Conservation (phyloP, 805 yeast genomes). For the Cyberlindnera japonica region DNA sequence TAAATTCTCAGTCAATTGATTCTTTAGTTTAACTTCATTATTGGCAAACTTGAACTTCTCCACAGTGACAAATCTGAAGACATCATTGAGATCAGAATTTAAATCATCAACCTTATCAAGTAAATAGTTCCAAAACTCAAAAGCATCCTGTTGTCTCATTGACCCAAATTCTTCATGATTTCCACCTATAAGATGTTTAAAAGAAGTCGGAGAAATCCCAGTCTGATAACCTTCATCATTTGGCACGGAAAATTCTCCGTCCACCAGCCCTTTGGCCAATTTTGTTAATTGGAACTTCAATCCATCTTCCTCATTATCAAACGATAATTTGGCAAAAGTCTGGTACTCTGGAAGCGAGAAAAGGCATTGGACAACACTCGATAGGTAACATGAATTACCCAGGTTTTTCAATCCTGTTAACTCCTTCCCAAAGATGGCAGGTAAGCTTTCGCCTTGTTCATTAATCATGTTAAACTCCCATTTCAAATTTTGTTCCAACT, state of each 20-base stretch:
- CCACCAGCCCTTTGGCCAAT: slow-evolving; percentile 70
- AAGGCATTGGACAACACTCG: slow-evolving; percentile 73
- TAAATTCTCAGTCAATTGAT: slow-evolving; percentile 58
- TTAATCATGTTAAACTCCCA: slow-evolving; percentile 89
- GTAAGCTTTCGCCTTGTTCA: slow-evolving; percentile 59
- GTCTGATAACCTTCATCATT: slow-evolving; percentile 49
- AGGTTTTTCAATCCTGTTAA: slow-evolving; percentile 83
- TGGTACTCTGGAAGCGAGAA: slow-evolving; percentile 38
- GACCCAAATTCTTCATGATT: slow-evolving; percentile 81
- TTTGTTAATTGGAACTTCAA: slow-evolving; percentile 75
- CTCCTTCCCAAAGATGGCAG: slow-evolving; percentile 69
- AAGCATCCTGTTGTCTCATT: slow-evolving; percentile 92
- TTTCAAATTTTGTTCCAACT: slow-evolving; percentile 85
- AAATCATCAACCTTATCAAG: slow-evolving; percentile 56
- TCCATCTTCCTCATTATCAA: slow-evolving; percentile 43
- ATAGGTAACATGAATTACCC: slow-evolving; percentile 91
- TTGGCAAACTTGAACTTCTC: slow-evolving; percentile 57
- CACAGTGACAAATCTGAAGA: slow-evolving; percentile 62
- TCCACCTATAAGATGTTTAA: slow-evolving; percentile 73
- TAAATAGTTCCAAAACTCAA: slow-evolving; percentile 76
- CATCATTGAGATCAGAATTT: slow-evolving; percentile 35
- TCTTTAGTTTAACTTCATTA: slow-evolving; percentile 51
- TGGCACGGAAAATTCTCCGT: slow-evolving; percentile 71
- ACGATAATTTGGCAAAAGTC: slow-evolving; percentile 25
- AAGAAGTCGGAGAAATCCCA: slow-evolving; percentile 74